These are phyloP conservation scores for Sphaceloma murrayae DNA, from an alignment of 2,329 filamentous ascomycete species.

Conservation along the genomic window DNA sequence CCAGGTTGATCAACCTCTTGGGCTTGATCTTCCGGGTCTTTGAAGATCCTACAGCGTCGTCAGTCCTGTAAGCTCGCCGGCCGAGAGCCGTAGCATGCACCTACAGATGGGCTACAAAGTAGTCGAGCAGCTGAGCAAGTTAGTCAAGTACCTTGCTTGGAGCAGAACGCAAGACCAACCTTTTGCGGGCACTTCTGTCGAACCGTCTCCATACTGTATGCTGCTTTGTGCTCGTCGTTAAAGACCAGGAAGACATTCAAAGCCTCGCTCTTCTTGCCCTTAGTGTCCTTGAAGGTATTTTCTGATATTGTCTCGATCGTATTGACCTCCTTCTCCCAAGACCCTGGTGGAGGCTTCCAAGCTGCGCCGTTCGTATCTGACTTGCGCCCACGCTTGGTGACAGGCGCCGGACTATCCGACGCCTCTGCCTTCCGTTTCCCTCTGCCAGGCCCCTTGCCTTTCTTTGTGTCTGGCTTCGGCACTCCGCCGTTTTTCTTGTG, in stretches of 20 bases:
- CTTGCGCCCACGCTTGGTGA: slow-evolving; percentile 22
- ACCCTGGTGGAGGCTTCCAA: slow-evolving; percentile 53
- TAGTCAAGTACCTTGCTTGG: background rate
- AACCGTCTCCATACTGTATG: slow-evolving; percentile 58
- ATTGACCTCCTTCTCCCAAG: slow-evolving; percentile 66
- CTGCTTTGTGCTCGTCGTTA: slow-evolving; percentile 64
- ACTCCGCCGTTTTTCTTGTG: slow-evolving; percentile 50
- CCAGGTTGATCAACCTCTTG: background rate
- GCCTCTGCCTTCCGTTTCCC: slow-evolving; percentile 19
- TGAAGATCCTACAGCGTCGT: slow-evolving; percentile 18
- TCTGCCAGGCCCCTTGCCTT: slow-evolving; percentile 25
- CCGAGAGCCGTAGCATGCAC: slow-evolving; percentile 23
- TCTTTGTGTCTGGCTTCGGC: slow-evolving; percentile 29
- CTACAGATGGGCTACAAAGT: slow-evolving; percentile 33
- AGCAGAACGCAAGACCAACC: slow-evolving; percentile 35
- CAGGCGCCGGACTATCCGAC: slow-evolving; percentile 19
- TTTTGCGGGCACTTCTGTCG: slow-evolving; percentile 72
- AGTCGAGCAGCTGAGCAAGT: slow-evolving; percentile 26
- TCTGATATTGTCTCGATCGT: slow-evolving; percentile 65
- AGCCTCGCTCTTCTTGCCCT: slow-evolving; percentile 34
- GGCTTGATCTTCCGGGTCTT: slow-evolving; percentile 4
- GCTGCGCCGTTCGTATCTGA: slow-evolving; percentile 26
- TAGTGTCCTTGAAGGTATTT: slow-evolving; percentile 28
- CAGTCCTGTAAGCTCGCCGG: too few species aligned
- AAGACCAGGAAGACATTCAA: slow-evolving; percentile 63